These are phyloP conservation scores for Cyberlindnera misumaiensis DNA, from an alignment of 805 yeast genomes.

Conservation along the genomic window DNA sequence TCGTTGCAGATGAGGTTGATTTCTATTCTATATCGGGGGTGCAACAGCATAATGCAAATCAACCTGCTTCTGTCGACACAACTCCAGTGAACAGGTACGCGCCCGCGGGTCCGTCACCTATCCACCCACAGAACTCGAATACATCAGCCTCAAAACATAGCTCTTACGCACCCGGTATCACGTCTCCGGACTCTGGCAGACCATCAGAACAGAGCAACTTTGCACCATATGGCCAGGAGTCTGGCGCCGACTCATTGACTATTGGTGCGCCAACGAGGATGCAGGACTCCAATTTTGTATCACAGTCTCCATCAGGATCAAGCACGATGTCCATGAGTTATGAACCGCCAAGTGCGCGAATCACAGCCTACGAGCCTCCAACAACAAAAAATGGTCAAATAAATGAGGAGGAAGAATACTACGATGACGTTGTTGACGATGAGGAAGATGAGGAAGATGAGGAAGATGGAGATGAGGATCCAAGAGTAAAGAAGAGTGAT, in stretches of 20 bases:
- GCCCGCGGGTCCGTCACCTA: not conserved
- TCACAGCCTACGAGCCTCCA: conserved; percentile 22
- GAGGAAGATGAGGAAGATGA: conserved; percentile 32
- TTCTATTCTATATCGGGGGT: conserved; percentile 11
- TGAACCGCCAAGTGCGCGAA: conserved; percentile 23
- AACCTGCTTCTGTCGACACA: conserved; percentile 5
- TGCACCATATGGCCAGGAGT: conserved; percentile 5
- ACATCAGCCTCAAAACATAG: not conserved
- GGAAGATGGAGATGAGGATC: conserved; percentile 23
- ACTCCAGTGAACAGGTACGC: no score
- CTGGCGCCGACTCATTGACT: not conserved
- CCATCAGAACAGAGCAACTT: conserved; percentile 6
- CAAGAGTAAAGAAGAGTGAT: conserved; percentile 10
- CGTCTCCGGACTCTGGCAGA: not conserved
- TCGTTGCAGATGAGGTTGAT: conserved; percentile 14
- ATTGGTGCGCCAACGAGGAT: conserved; percentile 8
- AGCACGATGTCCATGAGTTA: conserved; percentile 7
- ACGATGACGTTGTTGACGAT: conserved; percentile 38
- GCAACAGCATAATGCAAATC: conserved; percentile 4
- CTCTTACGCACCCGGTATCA: not conserved
- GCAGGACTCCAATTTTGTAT: conserved; percentile 10
- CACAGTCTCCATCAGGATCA: conserved; percentile 12
- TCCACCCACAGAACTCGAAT: not conserved
- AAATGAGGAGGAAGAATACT: conserved; percentile 32
- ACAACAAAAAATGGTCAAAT: conserved; percentile 13